These are phyloP conservation scores for Alloteropsis angusta DNA, from an alignment of 202 grass and related monocot genomes.

Conservation along the genomic window DNA sequence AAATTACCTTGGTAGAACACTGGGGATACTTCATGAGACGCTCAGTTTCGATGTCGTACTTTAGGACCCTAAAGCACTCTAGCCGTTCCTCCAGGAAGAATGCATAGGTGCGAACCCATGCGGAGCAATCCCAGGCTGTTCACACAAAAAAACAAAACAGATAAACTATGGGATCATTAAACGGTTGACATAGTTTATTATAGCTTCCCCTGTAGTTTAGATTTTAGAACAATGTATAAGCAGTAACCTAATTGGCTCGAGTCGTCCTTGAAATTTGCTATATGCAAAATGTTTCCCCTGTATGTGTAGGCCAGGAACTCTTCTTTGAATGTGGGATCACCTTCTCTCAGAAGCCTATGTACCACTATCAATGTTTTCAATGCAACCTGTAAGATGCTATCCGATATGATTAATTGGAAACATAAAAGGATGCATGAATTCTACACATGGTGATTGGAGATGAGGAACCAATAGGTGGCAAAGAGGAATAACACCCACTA, in stretches of 20 bases:
- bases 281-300: conserved; percentile 59
- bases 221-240: background rate
- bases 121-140: conserved; percentile 92
- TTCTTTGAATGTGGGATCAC: conserved; percentile 90
- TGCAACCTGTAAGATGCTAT: conserved; percentile 51
- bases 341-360: conserved; percentile 79
- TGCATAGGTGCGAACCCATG: conserved; percentile 84
- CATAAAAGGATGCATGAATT: background rate
- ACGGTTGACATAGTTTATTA: background rate
- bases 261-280: conserved; percentile 83
- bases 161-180: background rate
- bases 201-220: background rate
- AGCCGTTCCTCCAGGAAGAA: conserved; percentile 75
- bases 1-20: conserved; percentile 40
- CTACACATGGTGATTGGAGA: background rate
- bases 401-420: background rate
- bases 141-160: conserved; percentile 2
- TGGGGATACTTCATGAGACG: conserved; percentile 50
- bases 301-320: conserved; percentile 61
- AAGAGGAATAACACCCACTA: conserved; percentile 27
- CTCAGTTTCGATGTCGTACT: conserved; percentile 88
- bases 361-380: conserved; percentile 92
- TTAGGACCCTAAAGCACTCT: conserved; percentile 69
- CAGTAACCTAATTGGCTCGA: conserved; percentile 59
- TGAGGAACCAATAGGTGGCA: background rate